Evolutionary conservation across 352 stramenopile genomes (phyloP).

Genomic region (Globisporangium carolinianum): DNA sequence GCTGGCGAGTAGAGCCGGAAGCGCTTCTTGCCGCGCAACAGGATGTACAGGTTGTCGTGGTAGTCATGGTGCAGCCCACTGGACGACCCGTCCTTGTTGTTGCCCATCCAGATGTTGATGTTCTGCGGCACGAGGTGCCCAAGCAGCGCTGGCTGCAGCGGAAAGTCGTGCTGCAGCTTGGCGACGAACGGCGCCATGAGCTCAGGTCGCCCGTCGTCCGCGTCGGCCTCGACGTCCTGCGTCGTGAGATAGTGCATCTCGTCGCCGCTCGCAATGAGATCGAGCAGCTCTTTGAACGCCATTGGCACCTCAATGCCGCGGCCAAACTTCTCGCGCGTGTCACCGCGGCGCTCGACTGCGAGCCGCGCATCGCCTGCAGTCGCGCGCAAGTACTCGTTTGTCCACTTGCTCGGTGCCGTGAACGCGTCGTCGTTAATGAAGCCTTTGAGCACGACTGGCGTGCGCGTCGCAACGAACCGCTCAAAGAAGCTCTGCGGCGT

Average conservation of each 20-base stretch:
- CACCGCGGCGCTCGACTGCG: slow-evolving; percentile 73
- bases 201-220: slow-evolving; percentile 57
- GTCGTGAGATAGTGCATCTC: slow-evolving; percentile 87
- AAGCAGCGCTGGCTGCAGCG: slow-evolving; percentile 78
- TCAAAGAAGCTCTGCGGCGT: slow-evolving; percentile 72
- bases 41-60: slow-evolving; percentile 98
- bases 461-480: slow-evolving; percentile 69
- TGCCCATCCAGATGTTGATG: slow-evolving; percentile 97
- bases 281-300: slow-evolving; percentile 69
- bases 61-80: slow-evolving; percentile 97
- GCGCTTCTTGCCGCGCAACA: slow-evolving; percentile 90
- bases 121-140: slow-evolving; percentile 90
- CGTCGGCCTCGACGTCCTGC: slow-evolving; percentile 81
- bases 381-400: slow-evolving; percentile 58
- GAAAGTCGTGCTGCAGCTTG: slow-evolving; percentile 71
- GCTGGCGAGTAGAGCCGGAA: slow-evolving; percentile 93
- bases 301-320: slow-evolving; percentile 83
- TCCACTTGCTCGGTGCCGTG: slow-evolving; percentile 59
- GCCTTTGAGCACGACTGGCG: slow-evolving; percentile 69
- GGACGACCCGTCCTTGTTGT: slow-evolving; percentile 71
- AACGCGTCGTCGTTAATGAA: slow-evolving; percentile 54
- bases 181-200: slow-evolving; percentile 84
- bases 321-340: slow-evolving; percentile 69
- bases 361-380: slow-evolving; percentile 57
- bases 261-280: slow-evolving; percentile 58